phyloP scores from a whole-genome alignment of 768 basidiomycete genomes.

The Podaxis rugospora region DNA sequence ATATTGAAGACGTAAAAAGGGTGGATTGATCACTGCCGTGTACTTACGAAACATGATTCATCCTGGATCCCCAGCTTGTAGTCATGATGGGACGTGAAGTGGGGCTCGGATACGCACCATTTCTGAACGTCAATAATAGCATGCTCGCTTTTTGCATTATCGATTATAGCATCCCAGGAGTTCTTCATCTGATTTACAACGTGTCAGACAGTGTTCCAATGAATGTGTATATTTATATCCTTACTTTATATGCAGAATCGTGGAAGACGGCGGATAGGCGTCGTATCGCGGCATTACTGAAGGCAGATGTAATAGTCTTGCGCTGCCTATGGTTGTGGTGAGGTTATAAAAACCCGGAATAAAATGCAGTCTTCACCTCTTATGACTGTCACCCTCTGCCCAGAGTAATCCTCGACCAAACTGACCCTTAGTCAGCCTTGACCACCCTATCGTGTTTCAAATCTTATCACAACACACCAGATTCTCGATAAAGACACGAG shows the following conservation, averaged over 20 bases:
- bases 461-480: slow-evolving; percentile 23
- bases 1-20: background rate
- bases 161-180: slow-evolving; percentile 24
- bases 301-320: slow-evolving; percentile 46
- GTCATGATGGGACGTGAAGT: too few species aligned
- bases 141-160: slow-evolving; percentile 17
- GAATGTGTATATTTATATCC: background rate
- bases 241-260: slow-evolving; percentile 48
- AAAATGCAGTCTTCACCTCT: slow-evolving; percentile 24
- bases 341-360: background rate
- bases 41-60: slow-evolving; percentile 41
- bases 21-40: too few species aligned
- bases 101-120: slow-evolving; percentile 27
- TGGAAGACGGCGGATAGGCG: slow-evolving; percentile 42
- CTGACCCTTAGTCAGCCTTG: slow-evolving; percentile 14
- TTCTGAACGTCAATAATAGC: slow-evolving; percentile 42
- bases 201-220: background rate
- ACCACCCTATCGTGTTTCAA: background rate
- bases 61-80: slow-evolving; percentile 21
- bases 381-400: slow-evolving; percentile 44
- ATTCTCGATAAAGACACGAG: slow-evolving; percentile 31
- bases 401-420: slow-evolving; percentile 37
- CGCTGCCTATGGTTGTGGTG: slow-evolving; percentile 31
- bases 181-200: slow-evolving; percentile 27
- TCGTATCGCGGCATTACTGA: slow-evolving; percentile 48